phyloP scores from a whole-genome alignment of 108 stramenopile genomes.

The Hondaea fermentalgiana region DNA sequence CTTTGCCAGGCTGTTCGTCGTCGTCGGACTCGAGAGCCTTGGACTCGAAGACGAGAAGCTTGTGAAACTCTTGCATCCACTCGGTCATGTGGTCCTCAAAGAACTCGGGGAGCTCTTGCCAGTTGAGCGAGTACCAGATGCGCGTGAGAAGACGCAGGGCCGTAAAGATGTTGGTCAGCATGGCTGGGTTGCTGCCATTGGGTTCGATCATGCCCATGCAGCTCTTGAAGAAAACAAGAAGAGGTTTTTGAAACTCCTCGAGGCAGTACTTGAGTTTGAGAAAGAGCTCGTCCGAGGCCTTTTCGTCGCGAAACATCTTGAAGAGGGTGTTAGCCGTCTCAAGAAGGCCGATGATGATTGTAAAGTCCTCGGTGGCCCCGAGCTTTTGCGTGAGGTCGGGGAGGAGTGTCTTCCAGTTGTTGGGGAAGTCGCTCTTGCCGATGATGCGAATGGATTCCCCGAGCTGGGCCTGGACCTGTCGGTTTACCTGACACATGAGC shows the following conservation, averaged over 20 bases:
- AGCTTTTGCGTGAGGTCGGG: slow-evolving; percentile 73
- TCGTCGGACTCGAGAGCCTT: slow-evolving; percentile 68
- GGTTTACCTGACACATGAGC: slow-evolving; percentile 82
- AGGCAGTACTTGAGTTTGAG: slow-evolving; percentile 60
- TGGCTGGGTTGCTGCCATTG: slow-evolving; percentile 25
- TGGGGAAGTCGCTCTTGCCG: slow-evolving; percentile 80
- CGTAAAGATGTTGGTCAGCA: slow-evolving; percentile 41
- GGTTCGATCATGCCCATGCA: slow-evolving; percentile 50
- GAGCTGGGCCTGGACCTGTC: slow-evolving; percentile 80
- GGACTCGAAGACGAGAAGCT: slow-evolving; percentile 73
- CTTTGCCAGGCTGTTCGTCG: slow-evolving; percentile 66
- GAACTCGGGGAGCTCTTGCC: slow-evolving; percentile 92
- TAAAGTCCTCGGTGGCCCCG: slow-evolving; percentile 48
- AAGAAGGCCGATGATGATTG: slow-evolving; percentile 82
- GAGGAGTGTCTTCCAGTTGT: slow-evolving; percentile 82
- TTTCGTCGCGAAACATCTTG: slow-evolving; percentile 82
- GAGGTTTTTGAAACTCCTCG: slow-evolving; percentile 61
- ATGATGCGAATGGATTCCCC: slow-evolving; percentile 85
- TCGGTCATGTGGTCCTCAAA: slow-evolving; percentile 88
- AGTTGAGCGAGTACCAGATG: slow-evolving; percentile 90
- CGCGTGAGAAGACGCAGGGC: slow-evolving; percentile 70
- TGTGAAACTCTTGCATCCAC: slow-evolving; percentile 82
- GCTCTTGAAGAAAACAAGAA: slow-evolving; percentile 61
- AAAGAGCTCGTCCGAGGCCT: slow-evolving; percentile 60
- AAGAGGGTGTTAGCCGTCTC: slow-evolving; percentile 84